Percentiles rank a stretch among this genome's conserved stretches.
phyloP scores from a whole-genome alignment of 257 asterid genomes.

The Galeopsis tetrahit region DNA sequence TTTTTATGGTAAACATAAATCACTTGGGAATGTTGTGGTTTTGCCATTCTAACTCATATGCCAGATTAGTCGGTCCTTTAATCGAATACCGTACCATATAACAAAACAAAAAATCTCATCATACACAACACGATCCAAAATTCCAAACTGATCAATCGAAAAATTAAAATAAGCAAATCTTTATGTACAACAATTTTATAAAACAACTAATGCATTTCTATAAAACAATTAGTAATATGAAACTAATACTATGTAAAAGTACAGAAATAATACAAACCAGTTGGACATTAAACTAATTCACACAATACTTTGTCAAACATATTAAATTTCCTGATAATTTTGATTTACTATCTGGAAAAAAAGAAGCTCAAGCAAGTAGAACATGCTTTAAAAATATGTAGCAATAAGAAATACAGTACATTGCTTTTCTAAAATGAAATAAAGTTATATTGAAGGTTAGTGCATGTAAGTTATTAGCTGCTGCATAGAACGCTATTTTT shows the following conservation, averaged over 20 bases:
- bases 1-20: neutral
- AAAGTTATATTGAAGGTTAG: neutral
- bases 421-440: slow-evolving; percentile 11
- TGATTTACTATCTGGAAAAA: neutral
- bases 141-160: neutral
- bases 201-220: too few species aligned
- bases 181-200: too few species aligned
- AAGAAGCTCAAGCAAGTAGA: neutral
- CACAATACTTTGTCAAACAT: neutral
- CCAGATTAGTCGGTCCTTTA: too few species aligned
- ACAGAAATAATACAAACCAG: too few species aligned
- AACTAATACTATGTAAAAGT: too few species aligned
- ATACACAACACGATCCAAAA: too few species aligned
- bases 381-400: neutral
- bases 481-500: slow-evolving; percentile 19
- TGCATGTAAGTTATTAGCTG: slow-evolving; percentile 18
- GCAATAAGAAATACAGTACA: slow-evolving; percentile 15
- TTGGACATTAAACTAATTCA: too few species aligned
- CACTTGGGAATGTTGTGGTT: neutral
- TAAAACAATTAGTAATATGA: too few species aligned
- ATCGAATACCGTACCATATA: too few species aligned
- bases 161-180: neutral
- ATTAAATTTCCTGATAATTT: neutral
- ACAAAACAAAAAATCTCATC: too few species aligned
- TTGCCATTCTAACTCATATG: neutral